Conservation (phyloP, 1,284 basidiomycete genomes). For the Filobasidium uniguttulatum region DNA sequence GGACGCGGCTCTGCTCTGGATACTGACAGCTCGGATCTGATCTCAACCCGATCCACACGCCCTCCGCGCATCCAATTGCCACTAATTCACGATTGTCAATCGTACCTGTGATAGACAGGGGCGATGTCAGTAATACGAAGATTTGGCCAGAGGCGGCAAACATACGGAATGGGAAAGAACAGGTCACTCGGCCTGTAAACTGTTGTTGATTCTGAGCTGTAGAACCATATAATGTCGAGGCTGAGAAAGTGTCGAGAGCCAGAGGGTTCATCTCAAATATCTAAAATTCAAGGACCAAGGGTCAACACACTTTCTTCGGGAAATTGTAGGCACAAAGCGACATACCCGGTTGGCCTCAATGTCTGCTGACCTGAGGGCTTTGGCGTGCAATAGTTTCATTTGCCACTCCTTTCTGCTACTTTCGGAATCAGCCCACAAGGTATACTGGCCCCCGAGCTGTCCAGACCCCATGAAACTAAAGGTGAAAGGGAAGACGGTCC, state of each 20-base stretch:
- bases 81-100: slow-evolving; percentile 69
- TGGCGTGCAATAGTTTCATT: slow-evolving; percentile 72
- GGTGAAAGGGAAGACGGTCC: slow-evolving; percentile 55
- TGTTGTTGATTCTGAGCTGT: slow-evolving; percentile 50
- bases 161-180: slow-evolving; percentile 82
- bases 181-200: slow-evolving; percentile 79
- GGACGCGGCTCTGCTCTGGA: neutral
- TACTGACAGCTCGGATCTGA: slow-evolving; percentile 65
- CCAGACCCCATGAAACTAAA: slow-evolving; percentile 75
- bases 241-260: slow-evolving; percentile 68
- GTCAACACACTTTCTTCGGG: neutral
- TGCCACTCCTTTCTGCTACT: slow-evolving; percentile 74
- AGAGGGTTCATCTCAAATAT: slow-evolving; percentile 75
- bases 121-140: neutral
- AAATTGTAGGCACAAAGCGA: no score
- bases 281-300: slow-evolving; percentile 14
- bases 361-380: slow-evolving; percentile 67
- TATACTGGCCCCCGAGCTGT: slow-evolving; percentile 63
- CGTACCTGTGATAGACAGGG: slow-evolving; percentile 45
- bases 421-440: slow-evolving; percentile 68
- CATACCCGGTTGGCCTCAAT: slow-evolving; percentile 72
- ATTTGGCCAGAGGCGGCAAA: slow-evolving; percentile 11
- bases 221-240: slow-evolving; percentile 44
- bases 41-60: slow-evolving; percentile 90
- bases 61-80: slow-evolving; percentile 86